Conservation (phyloP, 139 green algal species). For the Tetradesmus obliquus region DNA sequence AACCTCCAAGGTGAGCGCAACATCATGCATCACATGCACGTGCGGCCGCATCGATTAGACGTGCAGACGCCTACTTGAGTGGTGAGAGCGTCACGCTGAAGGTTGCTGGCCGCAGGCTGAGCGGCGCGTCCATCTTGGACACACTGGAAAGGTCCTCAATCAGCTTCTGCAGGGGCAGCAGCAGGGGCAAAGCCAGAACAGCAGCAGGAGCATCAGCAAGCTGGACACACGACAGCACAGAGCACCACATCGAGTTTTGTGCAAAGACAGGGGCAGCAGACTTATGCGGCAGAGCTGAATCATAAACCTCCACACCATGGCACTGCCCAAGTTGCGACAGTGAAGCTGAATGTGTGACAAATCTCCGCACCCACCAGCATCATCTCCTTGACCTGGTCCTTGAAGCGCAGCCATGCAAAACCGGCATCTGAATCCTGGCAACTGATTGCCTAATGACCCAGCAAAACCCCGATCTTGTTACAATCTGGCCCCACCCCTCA, state of each 20-base stretch:
- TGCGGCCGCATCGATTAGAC: too few species aligned
- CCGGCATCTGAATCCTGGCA: neutral
- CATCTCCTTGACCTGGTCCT: constrained; percentile 2
- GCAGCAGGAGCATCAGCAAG: neutral
- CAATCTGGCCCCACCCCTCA: neutral
- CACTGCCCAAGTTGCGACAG: too few species aligned
- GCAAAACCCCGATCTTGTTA: neutral
- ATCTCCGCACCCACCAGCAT: constrained; percentile 29
- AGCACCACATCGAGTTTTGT: neutral
- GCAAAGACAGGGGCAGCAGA: neutral
- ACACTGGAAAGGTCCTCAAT: constrained; percentile 45
- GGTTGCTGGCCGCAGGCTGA: constrained; percentile 11
- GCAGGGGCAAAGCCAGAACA: neutral
- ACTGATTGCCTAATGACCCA: neutral
- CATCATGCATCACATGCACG: neutral
- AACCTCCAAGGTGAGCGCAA: neutral
- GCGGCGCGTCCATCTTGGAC: constrained; percentile 32
- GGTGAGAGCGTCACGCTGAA: constrained; percentile 42
- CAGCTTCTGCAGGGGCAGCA: constrained; percentile 20
- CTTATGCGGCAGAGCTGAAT: too few species aligned
- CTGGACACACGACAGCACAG: neutral
- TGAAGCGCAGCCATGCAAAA: neutral
- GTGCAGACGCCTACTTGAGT: neutral
- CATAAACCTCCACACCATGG: too few species aligned
- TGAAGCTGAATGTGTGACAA: too few species aligned